Percentiles rank a stretch among this genome's conserved stretches.
Conservation (phyloP, 768 basidiomycete species). For the Naganishia vishniacii region DNA sequence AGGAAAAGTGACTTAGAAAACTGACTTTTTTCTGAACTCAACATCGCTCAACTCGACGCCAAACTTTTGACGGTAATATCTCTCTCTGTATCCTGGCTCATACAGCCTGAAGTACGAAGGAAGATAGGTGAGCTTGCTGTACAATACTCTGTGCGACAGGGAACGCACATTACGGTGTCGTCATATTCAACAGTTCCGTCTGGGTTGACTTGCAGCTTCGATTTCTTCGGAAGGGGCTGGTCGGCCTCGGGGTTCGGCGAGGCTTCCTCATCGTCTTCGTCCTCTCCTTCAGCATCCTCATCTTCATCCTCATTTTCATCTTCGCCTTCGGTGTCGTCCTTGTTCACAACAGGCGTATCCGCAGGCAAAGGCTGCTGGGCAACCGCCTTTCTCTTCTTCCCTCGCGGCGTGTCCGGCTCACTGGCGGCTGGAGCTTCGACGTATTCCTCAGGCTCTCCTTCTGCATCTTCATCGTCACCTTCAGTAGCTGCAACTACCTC, state of each 20-base stretch:
- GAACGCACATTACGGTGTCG: conserved; percentile 77
- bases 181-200: conserved; percentile 93
- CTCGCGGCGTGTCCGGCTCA: conserved; percentile 26
- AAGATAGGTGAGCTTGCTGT: background rate
- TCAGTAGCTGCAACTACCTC: conserved; percentile 37
- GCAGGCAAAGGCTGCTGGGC: conserved; percentile 16
- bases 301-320: conserved; percentile 32
- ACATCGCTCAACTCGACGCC: conserved; percentile 64
- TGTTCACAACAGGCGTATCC: conserved; percentile 50
- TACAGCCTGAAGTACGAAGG: conserved; percentile 60
- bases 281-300: conserved; percentile 51
- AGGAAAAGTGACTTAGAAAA: conserved; percentile 30
- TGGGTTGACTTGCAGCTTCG: conserved; percentile 69
- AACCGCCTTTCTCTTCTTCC: conserved; percentile 27
- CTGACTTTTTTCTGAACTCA: conserved; percentile 69
- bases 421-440: conserved; percentile 35
- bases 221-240: conserved; percentile 50
- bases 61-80: conserved; percentile 93
- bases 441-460: conserved; percentile 30
- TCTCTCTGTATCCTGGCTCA: conserved; percentile 91
- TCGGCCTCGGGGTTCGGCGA: conserved; percentile 45
- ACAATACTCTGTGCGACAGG: background rate
- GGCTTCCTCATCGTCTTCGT: conserved; percentile 40
- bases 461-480: conserved; percentile 29
- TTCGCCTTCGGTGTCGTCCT: conserved; percentile 46